Evolutionary conservation across 441 rosid species (phyloP).

Genomic region (Adansonia madagascariensis): DNA sequence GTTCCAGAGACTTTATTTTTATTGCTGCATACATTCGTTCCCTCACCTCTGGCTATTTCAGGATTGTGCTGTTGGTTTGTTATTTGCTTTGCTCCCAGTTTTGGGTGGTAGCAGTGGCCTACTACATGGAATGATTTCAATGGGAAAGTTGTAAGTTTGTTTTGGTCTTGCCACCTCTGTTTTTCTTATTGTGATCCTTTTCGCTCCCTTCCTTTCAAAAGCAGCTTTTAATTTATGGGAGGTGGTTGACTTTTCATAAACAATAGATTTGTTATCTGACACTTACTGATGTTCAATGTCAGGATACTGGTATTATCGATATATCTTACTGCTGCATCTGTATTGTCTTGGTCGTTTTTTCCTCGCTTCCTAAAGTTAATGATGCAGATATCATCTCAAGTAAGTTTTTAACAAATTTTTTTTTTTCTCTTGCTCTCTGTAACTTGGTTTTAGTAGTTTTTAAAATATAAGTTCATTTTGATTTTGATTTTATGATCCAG

Average conservation of each 20-base stretch:
- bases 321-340: conserved; percentile 72
- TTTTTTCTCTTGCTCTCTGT: no score
- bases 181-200: not conserved
- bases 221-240: conserved; percentile 4
- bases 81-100: conserved; percentile 93
- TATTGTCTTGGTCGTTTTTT: conserved; percentile 91
- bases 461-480: no score
- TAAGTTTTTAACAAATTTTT: conserved; percentile 41
- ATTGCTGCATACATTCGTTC: conserved; percentile 30
- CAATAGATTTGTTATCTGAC: conserved; percentile 10
- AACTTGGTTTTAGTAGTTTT: no score
- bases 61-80: conserved; percentile 97
- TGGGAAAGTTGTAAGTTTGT: conserved; percentile 90
- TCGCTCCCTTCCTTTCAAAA: not conserved
- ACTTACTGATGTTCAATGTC: conserved; percentile 33
- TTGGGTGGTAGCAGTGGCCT: conserved; percentile 92
- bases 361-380: conserved; percentile 95
- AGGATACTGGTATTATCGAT: conserved; percentile 80
- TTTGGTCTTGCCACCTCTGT: conserved; percentile 13
- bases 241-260: conserved; percentile 19
- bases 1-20: conserved; percentile 29
- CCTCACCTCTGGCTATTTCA: conserved; percentile 38
- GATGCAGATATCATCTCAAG: conserved; percentile 96
- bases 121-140: conserved; percentile 79
- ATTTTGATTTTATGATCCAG: no score